Evolutionary conservation across 1,284 basidiomycete species (phyloP), one percentile per base, ranked within the genome.

Genomic region (Cerioporus squamosus): DNA sequence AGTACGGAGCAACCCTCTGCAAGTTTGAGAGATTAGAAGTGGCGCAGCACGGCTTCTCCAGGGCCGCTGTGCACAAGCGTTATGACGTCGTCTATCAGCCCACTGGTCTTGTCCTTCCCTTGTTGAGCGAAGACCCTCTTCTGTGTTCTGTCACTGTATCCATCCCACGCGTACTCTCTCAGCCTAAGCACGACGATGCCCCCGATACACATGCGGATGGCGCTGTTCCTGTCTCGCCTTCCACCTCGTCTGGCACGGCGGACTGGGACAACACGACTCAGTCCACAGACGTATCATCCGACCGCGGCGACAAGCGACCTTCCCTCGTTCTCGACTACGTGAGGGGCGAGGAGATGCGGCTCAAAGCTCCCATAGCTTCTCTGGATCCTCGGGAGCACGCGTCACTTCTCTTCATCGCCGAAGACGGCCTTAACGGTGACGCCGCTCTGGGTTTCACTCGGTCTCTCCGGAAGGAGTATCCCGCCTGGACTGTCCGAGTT

Each of bases 401-500:
- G 7, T 50, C 58, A 5, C 24, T 68, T 12, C 60, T 64, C 59
- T 58, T 68, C 44, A 23, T 55, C 15, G 63, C 63, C 10, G 33
- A 57, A 6, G 49, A 20, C 2, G 65, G 61, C 10, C 38, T 59
- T 17, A 46, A 65, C 44, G 61, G 65, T 12, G 63, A 66, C 20
- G 59, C 65, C 39, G 53, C 57, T 2, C 33, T 57, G 5, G 66
- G 66, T 3, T 63, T 68, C 42, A 62, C 57, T 2, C 42, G 63
- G 29, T 54, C 65, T 0, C 52, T 68, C 8, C 56, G 65, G 8
- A 60, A 55, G 38, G 66, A 68, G 45, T 66, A 52, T 29, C 57
- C 24, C 3, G 24, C 55, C 1, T 68, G 66, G 66, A 59, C 43
- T 14, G 38, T 68, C 18, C 57, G 56, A 18, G 47, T 54, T 2